Evolutionary conservation across 1,284 basidiomycete genomes (phyloP).

Genomic region (Agroathelia rolfsii): DNA sequence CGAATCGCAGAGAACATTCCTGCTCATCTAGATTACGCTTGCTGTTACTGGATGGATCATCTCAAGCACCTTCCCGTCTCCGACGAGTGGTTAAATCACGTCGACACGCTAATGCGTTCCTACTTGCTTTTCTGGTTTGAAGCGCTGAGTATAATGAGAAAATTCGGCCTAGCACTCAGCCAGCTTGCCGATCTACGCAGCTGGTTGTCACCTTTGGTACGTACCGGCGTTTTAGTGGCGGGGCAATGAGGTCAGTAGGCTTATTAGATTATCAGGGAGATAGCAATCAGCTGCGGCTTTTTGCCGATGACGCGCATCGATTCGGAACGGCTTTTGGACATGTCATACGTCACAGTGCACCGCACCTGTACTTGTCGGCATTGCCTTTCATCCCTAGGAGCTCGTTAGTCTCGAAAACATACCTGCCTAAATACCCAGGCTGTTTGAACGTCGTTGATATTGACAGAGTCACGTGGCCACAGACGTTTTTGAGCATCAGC

Average conservation of each 20-base stretch:
- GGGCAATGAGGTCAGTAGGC: no score
- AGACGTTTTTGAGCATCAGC: no score
- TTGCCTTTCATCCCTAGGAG: conserved; percentile 10
- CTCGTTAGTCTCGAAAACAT: no score
- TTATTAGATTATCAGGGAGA: no score
- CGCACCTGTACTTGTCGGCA: conserved; percentile 15
- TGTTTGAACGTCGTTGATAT: no score
- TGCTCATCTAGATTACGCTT: conserved; percentile 16
- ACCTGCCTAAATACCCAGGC: no score
- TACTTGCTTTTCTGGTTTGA: conserved; percentile 19
- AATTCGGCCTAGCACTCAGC: no score
- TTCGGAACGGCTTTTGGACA: conserved; percentile 9
- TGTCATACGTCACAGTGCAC: conserved; percentile 11
- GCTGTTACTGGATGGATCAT: conserved; percentile 18
- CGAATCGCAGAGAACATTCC: conserved; percentile 12
- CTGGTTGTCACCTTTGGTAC: no score
- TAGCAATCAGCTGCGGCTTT: no score
- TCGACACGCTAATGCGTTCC: conserved; percentile 11
- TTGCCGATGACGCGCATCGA: conserved; percentile 9
- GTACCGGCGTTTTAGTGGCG: no score
- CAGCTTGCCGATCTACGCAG: no score
- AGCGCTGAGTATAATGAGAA: conserved; percentile 10
- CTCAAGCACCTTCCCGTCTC: conserved; percentile 6
- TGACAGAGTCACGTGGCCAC: no score
- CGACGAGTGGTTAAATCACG: not conserved